Evolutionary conservation across 2,329 filamentous ascomycete genomes (phyloP), one percentile per base, ranked within the genome.

Genomic region (Fonsecaea nubica): DNA sequence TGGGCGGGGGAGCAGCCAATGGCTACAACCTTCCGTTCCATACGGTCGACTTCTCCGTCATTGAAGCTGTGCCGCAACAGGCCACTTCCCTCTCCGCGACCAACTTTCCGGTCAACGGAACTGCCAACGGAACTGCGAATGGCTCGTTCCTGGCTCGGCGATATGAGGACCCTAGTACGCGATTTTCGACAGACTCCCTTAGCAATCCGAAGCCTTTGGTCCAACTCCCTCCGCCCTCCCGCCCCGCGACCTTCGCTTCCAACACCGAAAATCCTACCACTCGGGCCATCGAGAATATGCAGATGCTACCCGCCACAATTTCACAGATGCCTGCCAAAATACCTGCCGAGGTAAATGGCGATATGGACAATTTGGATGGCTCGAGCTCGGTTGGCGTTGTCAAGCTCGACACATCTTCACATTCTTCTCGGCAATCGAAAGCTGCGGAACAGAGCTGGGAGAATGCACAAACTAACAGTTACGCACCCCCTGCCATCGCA

Each of bases 371-470:
- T 25, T 12, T 32, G 7, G 60, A 63, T 9, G 57, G 61, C 12
- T 33, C 52, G 13, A 64, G 56, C 12, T 53, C 42, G 9, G 56
- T 57, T 15, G 63, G 53, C 13, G 63, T 68, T n/a, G 63, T 68
- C 13, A 68, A 68, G 45, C 63, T 68, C 2, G 56, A 68, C 21
- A 58, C 52, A 18, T 67, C 65, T 9, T 52, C 59, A 45, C 66
- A 68, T 45, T 63, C 66, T 32, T 68, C 66, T 42, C 59, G 54
- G 21, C 64, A 68, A 13, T 65, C 66, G 6, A 65, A 65, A 48
- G 59, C 62, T 7, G 66, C 63, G 9, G 63, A 67, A 10, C 64
- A 69, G 42, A 58, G 57, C 40, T 69, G 64, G 67, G 67, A 69
- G 54, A 63, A 13, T 15, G 55, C 56, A 21, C 40, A 50, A 32